phyloP scores from a whole-genome alignment of 1,284 basidiomycete genomes.

The Megacollybia platyphylla region DNA sequence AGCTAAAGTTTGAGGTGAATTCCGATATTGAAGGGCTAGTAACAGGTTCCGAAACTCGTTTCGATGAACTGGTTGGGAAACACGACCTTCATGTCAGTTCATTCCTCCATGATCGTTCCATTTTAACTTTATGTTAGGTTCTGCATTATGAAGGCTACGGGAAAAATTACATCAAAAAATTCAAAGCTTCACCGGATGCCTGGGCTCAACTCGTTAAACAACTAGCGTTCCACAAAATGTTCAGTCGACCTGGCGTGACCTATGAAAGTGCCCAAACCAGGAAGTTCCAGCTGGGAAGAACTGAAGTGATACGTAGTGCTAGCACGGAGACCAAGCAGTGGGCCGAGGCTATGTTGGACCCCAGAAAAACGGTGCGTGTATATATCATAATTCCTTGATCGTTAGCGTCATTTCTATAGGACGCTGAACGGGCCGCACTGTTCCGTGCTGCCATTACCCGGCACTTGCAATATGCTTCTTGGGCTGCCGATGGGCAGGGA shows the following conservation, averaged over 20 bases:
- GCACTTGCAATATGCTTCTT: constrained; percentile 80
- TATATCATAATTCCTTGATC: not conserved
- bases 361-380: constrained; percentile 33
- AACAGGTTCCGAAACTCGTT: constrained; percentile 45
- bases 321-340: constrained; percentile 80
- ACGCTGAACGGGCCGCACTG: constrained; percentile 38
- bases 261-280: constrained; percentile 95
- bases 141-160: constrained; percentile 90
- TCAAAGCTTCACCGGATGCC: constrained; percentile 86
- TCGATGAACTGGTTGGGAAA: constrained; percentile 64
- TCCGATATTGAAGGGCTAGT: constrained; percentile 43
- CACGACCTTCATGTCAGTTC: constrained; percentile 71
- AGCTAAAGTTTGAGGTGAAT: constrained; percentile 68
- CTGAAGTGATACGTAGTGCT: constrained; percentile 87
- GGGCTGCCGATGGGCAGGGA: constrained; percentile 90
- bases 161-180: constrained; percentile 80
- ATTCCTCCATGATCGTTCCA: not conserved
- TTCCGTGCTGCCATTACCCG: constrained; percentile 74
- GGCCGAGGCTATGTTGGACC: constrained; percentile 79
- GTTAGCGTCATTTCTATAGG: constrained; percentile 6
- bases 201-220: constrained; percentile 96
- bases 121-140: constrained; percentile 26
- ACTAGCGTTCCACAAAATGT: constrained; percentile 87
- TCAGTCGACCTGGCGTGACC: constrained; percentile 67
- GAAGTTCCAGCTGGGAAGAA: constrained; percentile 84